Base-by-base conservation (phyloP, 495 filamentous ascomycete genomes). In the Annulohypoxylon moriforme region DNA sequence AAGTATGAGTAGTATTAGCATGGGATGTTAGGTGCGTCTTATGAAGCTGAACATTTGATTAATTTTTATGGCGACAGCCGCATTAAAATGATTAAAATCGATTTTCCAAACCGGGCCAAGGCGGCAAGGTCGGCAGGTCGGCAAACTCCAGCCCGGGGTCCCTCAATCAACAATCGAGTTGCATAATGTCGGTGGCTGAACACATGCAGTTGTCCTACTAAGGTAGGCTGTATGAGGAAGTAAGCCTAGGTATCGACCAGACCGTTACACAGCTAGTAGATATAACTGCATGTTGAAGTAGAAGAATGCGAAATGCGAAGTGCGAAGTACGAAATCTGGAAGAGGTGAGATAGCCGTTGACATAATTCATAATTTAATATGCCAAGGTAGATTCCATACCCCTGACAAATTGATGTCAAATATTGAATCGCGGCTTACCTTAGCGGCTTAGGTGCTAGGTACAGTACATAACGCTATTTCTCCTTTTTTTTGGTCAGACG, bases 11-110 rank as follows among this genome's bases (percentile, higher is more conserved):
- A 40, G n/a, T n/a, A n/a, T n/a, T 36, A 11, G 9, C 33, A 36
- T 36, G 9, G 33, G 33, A 36, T 36, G 33, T 40, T 40, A 14
- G 36, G 14, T 40, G 36, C 36, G 10, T 14, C 11, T 14, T 1
- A n/a, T 40, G 13, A n/a, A 40, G 36, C 62, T 71, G 68, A 71
- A 62, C 57, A 57, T 64, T 61, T 67, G 16, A 71, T 71, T 67
- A 63, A 63, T 60, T 49, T 25, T 50, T 56, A 56, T 71, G 44
- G 68, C 40, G 42, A 18, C 47, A 47, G 61, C 27, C 38, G 53
- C 67, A 64, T 60, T 60, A 46, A 61, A 34, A 24, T 63, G 63
- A 60, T 34, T 50, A 33, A 44, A 27, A 11, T 27, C 25, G 49
- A 67, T 67, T 44, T 69, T 50, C n/a, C 14, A 44, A 63, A 34